A percentile compares a stretch with the other conserved stretches of the same genome.
phyloP scores from a whole-genome alignment of 1,284 basidiomycete genomes.

The Chiua sp. region DNA sequence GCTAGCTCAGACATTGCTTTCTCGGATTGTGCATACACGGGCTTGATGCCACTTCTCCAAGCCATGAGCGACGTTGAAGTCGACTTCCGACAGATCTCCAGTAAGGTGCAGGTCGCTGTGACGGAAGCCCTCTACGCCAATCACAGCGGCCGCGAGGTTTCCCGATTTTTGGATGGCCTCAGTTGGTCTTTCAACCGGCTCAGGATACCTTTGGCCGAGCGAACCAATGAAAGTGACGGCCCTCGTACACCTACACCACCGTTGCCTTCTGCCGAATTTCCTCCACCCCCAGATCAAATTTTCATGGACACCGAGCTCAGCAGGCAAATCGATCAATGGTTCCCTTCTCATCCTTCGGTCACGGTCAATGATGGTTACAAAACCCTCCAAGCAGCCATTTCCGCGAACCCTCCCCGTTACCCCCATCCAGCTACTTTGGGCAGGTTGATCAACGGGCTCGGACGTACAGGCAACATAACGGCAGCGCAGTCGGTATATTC shows the following conservation, averaged over 20 bases:
- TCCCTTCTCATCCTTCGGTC: constrained; percentile 33
- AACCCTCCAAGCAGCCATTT: constrained; percentile 44
- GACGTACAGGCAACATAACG: constrained; percentile 63
- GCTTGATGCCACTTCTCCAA: constrained; percentile 29
- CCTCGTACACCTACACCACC: constrained; percentile 17
- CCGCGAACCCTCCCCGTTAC: constrained; percentile 41
- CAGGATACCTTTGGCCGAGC: constrained; percentile 27
- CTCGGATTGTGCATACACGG: constrained; percentile 14
- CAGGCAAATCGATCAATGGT: constrained; percentile 49
- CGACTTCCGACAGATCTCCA: constrained; percentile 26
- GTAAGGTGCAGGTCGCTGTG: constrained; percentile 23
- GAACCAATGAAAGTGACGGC: constrained; percentile 8
- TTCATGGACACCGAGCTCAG: constrained; percentile 33
- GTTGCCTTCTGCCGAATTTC: constrained; percentile 14
- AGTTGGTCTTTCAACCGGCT: constrained; percentile 24
- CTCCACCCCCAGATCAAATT: constrained; percentile 23
- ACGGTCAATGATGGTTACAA: constrained; percentile 40
- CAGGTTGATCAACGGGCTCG: constrained; percentile 70
- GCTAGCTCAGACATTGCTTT: constrained; percentile 7
- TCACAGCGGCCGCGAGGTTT: constrained; percentile 25
- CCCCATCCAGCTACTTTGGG: constrained; percentile 63
- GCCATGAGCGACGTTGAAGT: constrained; percentile 23
- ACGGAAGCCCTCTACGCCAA: constrained; percentile 33
- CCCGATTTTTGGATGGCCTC: constrained; percentile 29
- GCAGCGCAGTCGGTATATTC: constrained; percentile 73